Conservation (phyloP, 148 eudicot genomes). For the Camellia sinensis region DNA sequence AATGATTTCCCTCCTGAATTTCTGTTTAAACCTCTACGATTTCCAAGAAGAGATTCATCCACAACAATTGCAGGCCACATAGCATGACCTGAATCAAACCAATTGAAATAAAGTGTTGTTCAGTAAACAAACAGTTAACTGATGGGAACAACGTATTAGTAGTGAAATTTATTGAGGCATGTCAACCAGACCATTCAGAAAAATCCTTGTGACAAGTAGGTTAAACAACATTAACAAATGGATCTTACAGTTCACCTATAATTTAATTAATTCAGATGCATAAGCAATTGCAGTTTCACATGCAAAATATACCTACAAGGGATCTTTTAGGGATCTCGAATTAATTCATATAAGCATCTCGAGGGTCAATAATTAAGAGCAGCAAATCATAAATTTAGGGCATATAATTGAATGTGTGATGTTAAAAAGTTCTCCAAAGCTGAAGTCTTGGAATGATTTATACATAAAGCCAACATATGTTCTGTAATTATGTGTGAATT, state of each 20-base stretch:
- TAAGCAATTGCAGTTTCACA: not conserved
- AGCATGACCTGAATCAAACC: constrained; percentile 65
- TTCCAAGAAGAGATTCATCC: constrained; percentile 63
- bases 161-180: not conserved
- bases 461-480: not conserved
- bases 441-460: not conserved
- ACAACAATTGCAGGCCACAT: constrained; percentile 92
- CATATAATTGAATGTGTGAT: not conserved
- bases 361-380: not conserved
- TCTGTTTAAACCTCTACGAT: constrained; percentile 63
- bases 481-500: not conserved
- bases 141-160: not conserved
- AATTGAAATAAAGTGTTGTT: not conserved
- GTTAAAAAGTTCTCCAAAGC: not conserved
- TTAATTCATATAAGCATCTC: not conserved
- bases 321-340: constrained; percentile 4
- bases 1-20: constrained; percentile 66
- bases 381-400: not conserved
- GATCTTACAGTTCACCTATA: not conserved
- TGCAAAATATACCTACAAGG: not conserved
- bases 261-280: not conserved
- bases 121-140: not conserved
- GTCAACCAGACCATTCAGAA: not conserved
- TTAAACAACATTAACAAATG: not conserved
- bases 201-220: not conserved